Percentiles rank a stretch among this genome's conserved stretches.
Conservation (phyloP, 2,329 filamentous ascomycete genomes). For the Ophiostoma piceae region DNA sequence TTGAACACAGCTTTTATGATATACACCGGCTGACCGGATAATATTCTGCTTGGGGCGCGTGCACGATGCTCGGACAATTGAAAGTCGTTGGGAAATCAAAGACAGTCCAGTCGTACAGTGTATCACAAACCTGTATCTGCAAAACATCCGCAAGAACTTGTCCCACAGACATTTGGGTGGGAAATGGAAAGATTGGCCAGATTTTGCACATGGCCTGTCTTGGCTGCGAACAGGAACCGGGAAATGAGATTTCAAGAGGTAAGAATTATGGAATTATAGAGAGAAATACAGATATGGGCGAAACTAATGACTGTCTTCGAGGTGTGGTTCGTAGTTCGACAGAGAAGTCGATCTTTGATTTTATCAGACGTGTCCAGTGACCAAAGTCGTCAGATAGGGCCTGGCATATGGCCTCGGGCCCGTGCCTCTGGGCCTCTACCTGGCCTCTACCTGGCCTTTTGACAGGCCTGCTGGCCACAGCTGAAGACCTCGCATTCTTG, state of each 20-base stretch:
- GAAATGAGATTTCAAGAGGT: background rate
- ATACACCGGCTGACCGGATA: background rate
- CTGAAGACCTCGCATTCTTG: background rate
- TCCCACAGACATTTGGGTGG: background rate
- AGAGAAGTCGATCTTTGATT: no score
- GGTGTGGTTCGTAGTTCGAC: background rate
- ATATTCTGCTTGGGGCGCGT: background rate
- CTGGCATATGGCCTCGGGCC: background rate
- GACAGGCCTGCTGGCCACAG: background rate
- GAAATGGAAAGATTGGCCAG: background rate
- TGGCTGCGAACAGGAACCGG: background rate
- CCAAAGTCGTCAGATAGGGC: background rate
- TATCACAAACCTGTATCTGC: no score
- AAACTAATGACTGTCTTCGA: background rate
- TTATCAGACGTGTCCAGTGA: background rate
- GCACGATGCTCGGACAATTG: background rate
- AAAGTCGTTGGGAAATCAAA: background rate
- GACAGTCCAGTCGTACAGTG: background rate
- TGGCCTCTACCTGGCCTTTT: background rate
- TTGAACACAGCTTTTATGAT: background rate
- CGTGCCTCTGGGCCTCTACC: background rate
- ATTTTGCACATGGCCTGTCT: background rate
- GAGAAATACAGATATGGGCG: background rate
- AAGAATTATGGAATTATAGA: background rate
- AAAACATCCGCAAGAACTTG: no score